Percentiles rank a stretch among this genome's conserved stretches.
These are phyloP conservation scores for Coniosporium uncinatum DNA, from an alignment of 2,329 filamentous ascomycete genomes.

Conservation along the genomic window DNA sequence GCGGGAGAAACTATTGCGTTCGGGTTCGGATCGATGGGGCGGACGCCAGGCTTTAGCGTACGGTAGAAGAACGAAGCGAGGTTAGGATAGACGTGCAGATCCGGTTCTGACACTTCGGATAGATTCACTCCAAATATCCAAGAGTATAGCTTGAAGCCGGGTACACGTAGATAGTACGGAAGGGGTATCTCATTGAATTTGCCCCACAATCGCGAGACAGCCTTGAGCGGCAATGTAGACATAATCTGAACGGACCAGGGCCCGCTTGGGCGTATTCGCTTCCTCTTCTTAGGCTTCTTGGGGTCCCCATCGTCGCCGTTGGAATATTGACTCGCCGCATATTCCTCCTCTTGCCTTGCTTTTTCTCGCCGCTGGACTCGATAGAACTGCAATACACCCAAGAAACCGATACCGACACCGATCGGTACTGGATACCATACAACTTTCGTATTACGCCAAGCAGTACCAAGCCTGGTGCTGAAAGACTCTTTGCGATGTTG, in stretches of 20 bases:
- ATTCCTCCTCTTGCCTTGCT: conserved; percentile 27
- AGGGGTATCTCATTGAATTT: conserved; percentile 86
- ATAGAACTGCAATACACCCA: conserved; percentile 81
- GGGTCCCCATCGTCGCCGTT: conserved; percentile 43
- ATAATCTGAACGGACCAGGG: conserved; percentile 94
- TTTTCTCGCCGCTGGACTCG: conserved; percentile 55
- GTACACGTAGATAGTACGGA: conserved; percentile 81
- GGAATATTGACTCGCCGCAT: conserved; percentile 32
- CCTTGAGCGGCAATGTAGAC: conserved; percentile 89
- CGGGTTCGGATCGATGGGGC: conserved; percentile 77
- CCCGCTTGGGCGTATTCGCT: conserved; percentile 72
- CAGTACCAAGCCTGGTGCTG: conserved; percentile 47
- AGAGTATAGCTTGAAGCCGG: conserved; percentile 88
- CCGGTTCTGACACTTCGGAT: conserved; percentile 79
- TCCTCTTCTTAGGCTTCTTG: conserved; percentile 31
- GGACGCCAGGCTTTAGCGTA: conserved; percentile 80
- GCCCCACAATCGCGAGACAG: conserved; percentile 84
- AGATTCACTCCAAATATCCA: conserved; percentile 90
- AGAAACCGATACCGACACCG: conserved; percentile 76
- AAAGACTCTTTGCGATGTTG: conserved; percentile 46
- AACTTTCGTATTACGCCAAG: conserved; percentile 59
- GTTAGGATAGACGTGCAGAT: conserved; percentile 87
- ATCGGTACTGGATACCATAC: conserved; percentile 92
- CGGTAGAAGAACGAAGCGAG: conserved; percentile 97
- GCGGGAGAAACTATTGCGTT: conserved; percentile 82